Conservation (phyloP, 164 flowering plant genomes). For the Vitis riparia region DNA sequence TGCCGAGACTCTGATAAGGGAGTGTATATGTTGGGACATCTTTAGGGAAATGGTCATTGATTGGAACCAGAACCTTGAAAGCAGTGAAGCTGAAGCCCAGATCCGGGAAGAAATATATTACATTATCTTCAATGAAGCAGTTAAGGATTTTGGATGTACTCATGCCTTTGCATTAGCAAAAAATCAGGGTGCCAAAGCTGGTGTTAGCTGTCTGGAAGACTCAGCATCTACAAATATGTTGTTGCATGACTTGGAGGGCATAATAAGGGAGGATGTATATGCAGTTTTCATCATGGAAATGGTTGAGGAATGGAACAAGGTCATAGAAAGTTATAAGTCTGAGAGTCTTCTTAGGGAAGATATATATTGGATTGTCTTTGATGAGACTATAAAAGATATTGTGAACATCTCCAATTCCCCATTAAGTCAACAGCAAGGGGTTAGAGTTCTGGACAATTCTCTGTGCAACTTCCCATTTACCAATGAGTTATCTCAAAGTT, state of each 20-base stretch:
- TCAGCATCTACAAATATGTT: not conserved
- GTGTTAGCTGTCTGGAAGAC: slow-evolving; percentile 3
- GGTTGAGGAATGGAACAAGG: slow-evolving; percentile 15
- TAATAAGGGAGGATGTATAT: slow-evolving; percentile 10
- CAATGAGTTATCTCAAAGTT: not conserved
- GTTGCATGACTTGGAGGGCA: not conserved
- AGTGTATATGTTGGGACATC: slow-evolving; percentile 20
- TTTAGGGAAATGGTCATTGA: slow-evolving; percentile 20
- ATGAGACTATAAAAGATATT: slow-evolving; percentile 12
- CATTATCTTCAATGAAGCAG: slow-evolving; percentile 13
- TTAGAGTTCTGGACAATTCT: not conserved
- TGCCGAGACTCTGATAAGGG: slow-evolving; percentile 23
- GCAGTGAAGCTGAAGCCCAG: slow-evolving; percentile 15
- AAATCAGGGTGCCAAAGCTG: not conserved
- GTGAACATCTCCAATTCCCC: slow-evolving; percentile 1
- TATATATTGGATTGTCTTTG: slow-evolving; percentile 2
- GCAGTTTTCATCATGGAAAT: slow-evolving; percentile 12
- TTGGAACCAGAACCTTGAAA: slow-evolving; percentile 20
- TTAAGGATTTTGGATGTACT: slow-evolving; percentile 2
- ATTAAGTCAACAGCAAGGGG: not conserved
- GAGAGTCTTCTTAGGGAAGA: slow-evolving; percentile 16
- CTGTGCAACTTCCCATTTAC: not conserved
- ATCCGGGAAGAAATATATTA: slow-evolving; percentile 30
- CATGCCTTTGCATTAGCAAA: not conserved
- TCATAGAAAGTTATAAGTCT: not conserved